Conservation (phyloP, 306 rosid genomes). For the Nissolia schottii region DNA sequence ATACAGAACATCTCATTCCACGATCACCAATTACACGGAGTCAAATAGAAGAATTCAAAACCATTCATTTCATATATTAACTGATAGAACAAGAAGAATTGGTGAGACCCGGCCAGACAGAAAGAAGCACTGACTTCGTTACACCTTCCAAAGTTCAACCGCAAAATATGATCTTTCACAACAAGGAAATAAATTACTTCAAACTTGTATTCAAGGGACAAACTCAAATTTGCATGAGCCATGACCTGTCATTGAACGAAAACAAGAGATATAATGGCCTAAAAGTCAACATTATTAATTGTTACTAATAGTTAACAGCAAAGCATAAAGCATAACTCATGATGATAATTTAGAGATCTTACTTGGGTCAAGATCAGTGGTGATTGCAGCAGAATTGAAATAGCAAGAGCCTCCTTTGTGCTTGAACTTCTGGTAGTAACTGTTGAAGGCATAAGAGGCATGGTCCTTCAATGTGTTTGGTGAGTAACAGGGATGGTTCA, state of each 20-base stretch:
- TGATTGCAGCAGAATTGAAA: constrained; percentile 69
- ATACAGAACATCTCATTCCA: no score
- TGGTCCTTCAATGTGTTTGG: constrained; percentile 66
- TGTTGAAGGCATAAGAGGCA: constrained; percentile 69
- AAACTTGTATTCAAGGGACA: constrained; percentile 32
- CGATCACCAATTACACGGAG: no score
- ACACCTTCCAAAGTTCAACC: not conserved
- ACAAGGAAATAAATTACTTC: not conserved
- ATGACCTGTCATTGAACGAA: constrained; percentile 45
- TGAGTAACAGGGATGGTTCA: constrained; percentile 45
- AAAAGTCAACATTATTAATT: not conserved
- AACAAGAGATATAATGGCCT: not conserved
- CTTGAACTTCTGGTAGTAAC: constrained; percentile 63
- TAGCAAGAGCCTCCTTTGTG: constrained; percentile 66
- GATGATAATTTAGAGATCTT: constrained; percentile 23
- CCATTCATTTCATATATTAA: not conserved
- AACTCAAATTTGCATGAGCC: constrained; percentile 58
- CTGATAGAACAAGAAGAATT: not conserved
- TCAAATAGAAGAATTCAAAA: not conserved
- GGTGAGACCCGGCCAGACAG: not conserved
- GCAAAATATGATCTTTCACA: not conserved
- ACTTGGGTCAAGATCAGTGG: constrained; percentile 81
- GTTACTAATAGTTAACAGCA: not conserved
- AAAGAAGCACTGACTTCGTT: not conserved
- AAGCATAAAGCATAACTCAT: not conserved